phyloP scores from a whole-genome alignment of 495 filamentous ascomycete species.

The Staphylotrichum tortipilum region DNA sequence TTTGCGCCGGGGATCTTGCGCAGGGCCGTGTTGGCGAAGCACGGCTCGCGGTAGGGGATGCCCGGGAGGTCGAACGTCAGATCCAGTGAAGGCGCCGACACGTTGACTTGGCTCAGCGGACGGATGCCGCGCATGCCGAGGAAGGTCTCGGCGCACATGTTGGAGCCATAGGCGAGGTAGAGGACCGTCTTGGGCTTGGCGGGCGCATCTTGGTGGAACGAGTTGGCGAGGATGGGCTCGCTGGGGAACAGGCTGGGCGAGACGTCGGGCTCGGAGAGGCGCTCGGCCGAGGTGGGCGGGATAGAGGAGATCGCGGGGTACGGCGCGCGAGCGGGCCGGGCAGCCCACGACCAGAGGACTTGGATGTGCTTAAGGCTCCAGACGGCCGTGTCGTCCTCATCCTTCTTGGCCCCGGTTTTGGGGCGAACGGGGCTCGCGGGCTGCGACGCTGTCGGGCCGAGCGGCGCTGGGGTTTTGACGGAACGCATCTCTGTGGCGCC shows the following conservation, averaged over 20 bases:
- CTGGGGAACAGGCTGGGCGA: constrained; percentile 17
- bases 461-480: not conserved
- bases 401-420: too few relatives aligned
- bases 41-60: constrained; percentile 80
- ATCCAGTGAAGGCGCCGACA: constrained; percentile 64
- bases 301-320: constrained; percentile 19
- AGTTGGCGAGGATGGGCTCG: constrained; percentile 17
- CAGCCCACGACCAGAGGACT: constrained; percentile 9
- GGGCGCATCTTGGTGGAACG: constrained; percentile 2
- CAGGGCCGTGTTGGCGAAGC: constrained; percentile 73
- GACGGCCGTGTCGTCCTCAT: constrained; percentile 12
- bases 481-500: not conserved
- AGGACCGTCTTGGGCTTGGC: constrained; percentile 48
- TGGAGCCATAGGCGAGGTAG: constrained; percentile 94
- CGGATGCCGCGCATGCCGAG: constrained; percentile 63
- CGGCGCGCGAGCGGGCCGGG: not conserved
- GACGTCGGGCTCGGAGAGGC: constrained; percentile 26
- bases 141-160: constrained; percentile 70
- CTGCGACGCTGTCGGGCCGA: too few relatives aligned
- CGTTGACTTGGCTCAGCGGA: constrained; percentile 69
- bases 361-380: constrained; percentile 11
- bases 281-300: constrained; percentile 14
- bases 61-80: constrained; percentile 82
- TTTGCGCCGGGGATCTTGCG: constrained; percentile 37
- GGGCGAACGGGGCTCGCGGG: too few relatives aligned